Base-by-base conservation (phyloP, 441 rosid genomes). In the Brassica balearica region DNA sequence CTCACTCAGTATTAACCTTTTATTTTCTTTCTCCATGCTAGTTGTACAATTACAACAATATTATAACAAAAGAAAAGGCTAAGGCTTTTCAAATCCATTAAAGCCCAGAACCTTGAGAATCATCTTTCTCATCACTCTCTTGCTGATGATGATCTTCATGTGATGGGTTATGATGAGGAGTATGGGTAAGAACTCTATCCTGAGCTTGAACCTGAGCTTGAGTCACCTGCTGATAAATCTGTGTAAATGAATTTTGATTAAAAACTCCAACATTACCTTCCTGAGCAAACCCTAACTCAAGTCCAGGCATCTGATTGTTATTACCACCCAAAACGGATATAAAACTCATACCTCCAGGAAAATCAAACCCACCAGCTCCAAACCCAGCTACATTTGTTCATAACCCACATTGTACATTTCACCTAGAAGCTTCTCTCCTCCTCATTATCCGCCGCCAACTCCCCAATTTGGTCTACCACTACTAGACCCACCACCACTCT, bases 281-380 rank as follows among this genome's bases (percentile, higher is more conserved):
- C 29, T 94, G 98, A 72, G 98, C 92, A 81, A 94, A 80, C 0
- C 97, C 97, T 80, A 94, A 93, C 82, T 94, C 98, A 85, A 94
- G 88, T 2, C 98, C 98, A 85, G 97, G 95, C 38, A 92, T 64
- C 76, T 88, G 95, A 80, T 83, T 92, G 75, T 20, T 82, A 61
- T 73, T 67, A 58, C 79, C 88, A 76, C 86, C 89, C 74, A 94
- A 82, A 56, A 92, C 86, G 12, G 93, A 86, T 22, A 90, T 82
- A 78, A 92, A 92, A 82, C 91, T 90, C 95, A 89, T 85, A 73
- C 82, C 87, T 71, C 94, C 95, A 11, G 91, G 84, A 83, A 89
- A 85, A 80, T 91, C 98, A 84, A 92, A 92, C 17, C 82, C 85
- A 65, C 65, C 69, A 71, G 73, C 67, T 22, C 80, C 95, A 79